These are phyloP conservation scores for Wickerhamiella infanticola DNA, from an alignment of 1,139 yeast species.

Conservation along the genomic window DNA sequence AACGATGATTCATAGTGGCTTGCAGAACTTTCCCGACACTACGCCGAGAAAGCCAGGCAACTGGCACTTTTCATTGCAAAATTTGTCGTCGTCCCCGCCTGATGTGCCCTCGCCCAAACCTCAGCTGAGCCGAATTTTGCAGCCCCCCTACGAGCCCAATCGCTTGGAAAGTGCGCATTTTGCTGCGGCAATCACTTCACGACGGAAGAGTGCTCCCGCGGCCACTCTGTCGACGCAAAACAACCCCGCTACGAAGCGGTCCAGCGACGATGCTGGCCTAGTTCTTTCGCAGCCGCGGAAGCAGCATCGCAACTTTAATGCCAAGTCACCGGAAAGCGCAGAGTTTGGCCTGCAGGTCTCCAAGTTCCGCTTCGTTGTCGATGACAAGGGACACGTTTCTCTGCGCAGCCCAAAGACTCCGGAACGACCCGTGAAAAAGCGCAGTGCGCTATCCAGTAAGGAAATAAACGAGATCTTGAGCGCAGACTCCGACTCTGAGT, in stretches of 20 bases:
- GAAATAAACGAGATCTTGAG: background rate
- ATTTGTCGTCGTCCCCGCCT: background rate
- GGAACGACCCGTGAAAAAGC: background rate
- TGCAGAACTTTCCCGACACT: background rate
- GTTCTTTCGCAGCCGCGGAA: background rate
- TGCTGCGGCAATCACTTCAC: too few species aligned
- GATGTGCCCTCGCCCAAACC: background rate
- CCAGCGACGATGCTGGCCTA: background rate
- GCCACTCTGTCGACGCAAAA: background rate
- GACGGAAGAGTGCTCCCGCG: background rate
- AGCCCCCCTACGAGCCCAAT: background rate
- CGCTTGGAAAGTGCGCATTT: background rate
- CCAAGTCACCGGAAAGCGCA: background rate
- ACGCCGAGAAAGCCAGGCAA: background rate
- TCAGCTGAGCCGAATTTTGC: background rate
- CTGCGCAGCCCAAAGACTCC: constrained; percentile 1
- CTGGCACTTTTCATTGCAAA: background rate
- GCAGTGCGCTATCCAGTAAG: background rate
- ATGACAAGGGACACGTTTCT: constrained; percentile 5
- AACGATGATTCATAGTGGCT: background rate
- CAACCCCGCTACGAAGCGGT: background rate
- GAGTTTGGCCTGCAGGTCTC: background rate
- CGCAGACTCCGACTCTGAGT: constrained; percentile 13
- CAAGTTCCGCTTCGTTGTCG: background rate
- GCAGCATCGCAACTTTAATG: too few species aligned